Evolutionary conservation across 139 green algal genomes (phyloP).

Genomic region (Chlorella sorokiniana): DNA sequence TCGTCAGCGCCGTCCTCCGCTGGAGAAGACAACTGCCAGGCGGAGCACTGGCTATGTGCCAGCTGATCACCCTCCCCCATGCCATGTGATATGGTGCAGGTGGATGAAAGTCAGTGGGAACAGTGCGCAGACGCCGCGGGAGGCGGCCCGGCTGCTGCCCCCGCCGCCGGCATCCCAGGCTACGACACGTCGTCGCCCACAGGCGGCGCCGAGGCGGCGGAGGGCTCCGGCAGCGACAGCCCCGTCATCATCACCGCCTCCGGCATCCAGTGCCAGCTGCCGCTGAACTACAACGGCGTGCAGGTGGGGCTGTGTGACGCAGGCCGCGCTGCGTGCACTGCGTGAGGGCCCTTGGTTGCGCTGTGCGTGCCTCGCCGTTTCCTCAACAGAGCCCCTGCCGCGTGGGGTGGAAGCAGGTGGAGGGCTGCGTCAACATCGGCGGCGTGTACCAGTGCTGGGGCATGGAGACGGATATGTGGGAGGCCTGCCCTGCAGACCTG

Average conservation of each 20-base stretch:
- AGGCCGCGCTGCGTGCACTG: neutral
- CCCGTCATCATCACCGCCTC: neutral
- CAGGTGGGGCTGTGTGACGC: constrained; percentile 9
- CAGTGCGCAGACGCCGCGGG: too few relatives aligned
- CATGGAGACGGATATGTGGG: constrained; percentile 2
- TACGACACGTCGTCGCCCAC: too few relatives aligned
- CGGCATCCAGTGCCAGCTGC: constrained; percentile 29
- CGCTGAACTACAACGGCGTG: constrained; percentile 24
- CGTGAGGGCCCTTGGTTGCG: neutral
- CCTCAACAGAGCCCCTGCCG: too few relatives aligned
- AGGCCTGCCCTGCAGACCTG: neutral
- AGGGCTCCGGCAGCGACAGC: neutral
- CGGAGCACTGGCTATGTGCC: too few relatives aligned
- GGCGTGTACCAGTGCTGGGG: constrained; percentile 24
- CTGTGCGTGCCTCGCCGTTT: too few relatives aligned
- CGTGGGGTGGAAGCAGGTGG: neutral
- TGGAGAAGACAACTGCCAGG: neutral
- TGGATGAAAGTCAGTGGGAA: too few relatives aligned
- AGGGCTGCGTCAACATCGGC: neutral
- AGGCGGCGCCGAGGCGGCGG: too few relatives aligned
- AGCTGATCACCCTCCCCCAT: too few relatives aligned
- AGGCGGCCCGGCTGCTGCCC: too few relatives aligned
- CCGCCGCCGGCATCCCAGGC: too few relatives aligned
- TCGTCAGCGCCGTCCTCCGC: neutral
- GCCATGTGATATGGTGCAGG: too few relatives aligned